Evolutionary conservation across 2,329 filamentous ascomycete genomes (phyloP), one percentile per base, ranked within the genome.

Genomic region (Incumbomyces lentus): DNA sequence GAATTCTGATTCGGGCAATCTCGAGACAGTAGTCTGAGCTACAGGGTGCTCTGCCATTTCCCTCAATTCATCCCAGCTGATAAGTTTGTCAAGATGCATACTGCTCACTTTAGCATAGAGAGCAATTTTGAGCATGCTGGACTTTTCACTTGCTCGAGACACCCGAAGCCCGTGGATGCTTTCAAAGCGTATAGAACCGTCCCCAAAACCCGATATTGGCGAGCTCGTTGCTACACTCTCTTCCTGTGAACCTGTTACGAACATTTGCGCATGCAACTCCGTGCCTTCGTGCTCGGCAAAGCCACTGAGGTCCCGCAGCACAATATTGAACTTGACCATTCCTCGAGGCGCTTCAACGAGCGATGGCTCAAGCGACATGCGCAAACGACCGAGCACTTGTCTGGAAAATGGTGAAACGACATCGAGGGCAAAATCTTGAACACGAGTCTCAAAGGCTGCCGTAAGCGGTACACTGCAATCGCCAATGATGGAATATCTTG

Each of bases 1-100:
- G 61, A 93, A 98, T 55, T 98, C 89, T 0, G 85, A 84, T 63
- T 98, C 92, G 11, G 86, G 82, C 54, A 98, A 81, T 10, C 92
- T 77, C 18, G 84, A 75, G 51, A 74, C 63, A 37, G 69, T 77
- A 4, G 69, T 62, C 48, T 70, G 73, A 10, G 18, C 38, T 46
- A 75, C 74, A 2, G 68, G 68, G 17, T 67, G 66, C 40, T 73
- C 71, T 2, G 73, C 73, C 18, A 76, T 72, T 64, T 98, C 90
- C 49, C 90, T 81, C 82, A 98, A 95, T 59, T 96, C 92, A 62
- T 98, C 92, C 92, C 92, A 98, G 67, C 92, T 98, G 11, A 95
- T 77, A 42, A 98, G 74, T 68, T 95, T 96, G 64, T 98, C 92
- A 17, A 98, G 75, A 66, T 98, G 92, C 82, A 95, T 95, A 0